Conservation (phyloP, 1,284 basidiomycete genomes). For the Phylloboletellus chloephorus region DNA sequence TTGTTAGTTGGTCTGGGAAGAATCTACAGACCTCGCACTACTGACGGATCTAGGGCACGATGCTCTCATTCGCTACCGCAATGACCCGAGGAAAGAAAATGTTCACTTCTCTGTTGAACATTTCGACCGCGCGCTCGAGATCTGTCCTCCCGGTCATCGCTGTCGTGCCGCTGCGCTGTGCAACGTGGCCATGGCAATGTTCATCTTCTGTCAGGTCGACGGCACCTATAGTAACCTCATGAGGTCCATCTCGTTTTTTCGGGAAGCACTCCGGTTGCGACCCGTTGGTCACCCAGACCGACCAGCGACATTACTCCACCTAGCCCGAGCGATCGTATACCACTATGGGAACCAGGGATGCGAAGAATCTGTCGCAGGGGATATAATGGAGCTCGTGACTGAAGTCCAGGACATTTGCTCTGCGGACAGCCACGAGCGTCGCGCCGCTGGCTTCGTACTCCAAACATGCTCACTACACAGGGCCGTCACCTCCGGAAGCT, state of each 20-base stretch:
- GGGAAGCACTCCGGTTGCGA: conserved; percentile 5
- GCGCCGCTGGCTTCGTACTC: conserved; percentile 1
- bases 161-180: conserved; percentile 3
- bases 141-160: conserved; percentile 1
- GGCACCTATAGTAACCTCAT: not conserved
- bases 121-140: conserved; percentile 7
- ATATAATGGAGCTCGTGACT: not conserved
- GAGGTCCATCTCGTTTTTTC: conserved; percentile 3
- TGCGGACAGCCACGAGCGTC: not conserved
- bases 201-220: not conserved
- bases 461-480: not conserved
- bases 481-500: too few species aligned
- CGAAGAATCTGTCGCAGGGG: not conserved
- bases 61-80: conserved; percentile 1
- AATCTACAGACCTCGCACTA: not conserved
- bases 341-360: not conserved
- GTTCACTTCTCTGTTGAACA: conserved; percentile 7
- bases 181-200: conserved; percentile 14
- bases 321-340: conserved; percentile 5
- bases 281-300: conserved; percentile 3
- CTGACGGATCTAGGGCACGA: conserved; percentile 5
- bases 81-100: not conserved
- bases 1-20: not conserved
- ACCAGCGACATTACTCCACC: conserved; percentile 1
- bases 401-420: not conserved